Conservation (phyloP, 2,329 filamentous ascomycete genomes). For the Aspergillus proliferans region DNA sequence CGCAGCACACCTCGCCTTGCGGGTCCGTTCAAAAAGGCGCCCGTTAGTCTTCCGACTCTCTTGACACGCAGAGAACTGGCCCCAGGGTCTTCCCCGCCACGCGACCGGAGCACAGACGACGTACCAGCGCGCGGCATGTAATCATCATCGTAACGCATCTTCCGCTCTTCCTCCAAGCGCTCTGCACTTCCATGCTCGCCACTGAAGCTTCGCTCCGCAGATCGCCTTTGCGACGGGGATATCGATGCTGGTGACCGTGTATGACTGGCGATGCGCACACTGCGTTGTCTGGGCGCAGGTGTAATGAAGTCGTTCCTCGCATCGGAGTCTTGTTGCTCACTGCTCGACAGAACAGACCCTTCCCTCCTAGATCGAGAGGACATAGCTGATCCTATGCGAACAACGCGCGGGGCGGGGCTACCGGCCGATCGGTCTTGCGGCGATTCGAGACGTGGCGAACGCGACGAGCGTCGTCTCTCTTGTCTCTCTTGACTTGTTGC, state of each 20-base stretch:
- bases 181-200: slow-evolving; percentile 30
- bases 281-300: slow-evolving; percentile 40
- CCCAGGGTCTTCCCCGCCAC: slow-evolving; percentile 57
- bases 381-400: slow-evolving; percentile 33
- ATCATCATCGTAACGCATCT: slow-evolving; percentile 28
- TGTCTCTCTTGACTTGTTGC: slow-evolving; percentile 24
- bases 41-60: slow-evolving; percentile 66
- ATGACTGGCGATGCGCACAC: slow-evolving; percentile 36
- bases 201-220: slow-evolving; percentile 21
- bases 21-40: slow-evolving; percentile 72
- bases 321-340: slow-evolving; percentile 24
- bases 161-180: slow-evolving; percentile 28
- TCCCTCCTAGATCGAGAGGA: slow-evolving; percentile 29
- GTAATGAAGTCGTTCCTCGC: slow-evolving; percentile 38
- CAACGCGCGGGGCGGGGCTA: slow-evolving; percentile 37
- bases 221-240: slow-evolving; percentile 31
- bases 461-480: background rate
- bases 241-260: slow-evolving; percentile 36
- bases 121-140: slow-evolving; percentile 25
- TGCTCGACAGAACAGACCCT: slow-evolving; percentile 33
- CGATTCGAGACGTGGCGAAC: slow-evolving; percentile 26
- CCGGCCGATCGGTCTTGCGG: slow-evolving; percentile 34
- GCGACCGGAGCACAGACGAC: slow-evolving; percentile 33
- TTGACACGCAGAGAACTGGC: slow-evolving; percentile 71
- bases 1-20: slow-evolving; percentile 64